Evolutionary conservation across 139 green algal genomes (phyloP).

Genomic region (Chlorella sp.): DNA sequence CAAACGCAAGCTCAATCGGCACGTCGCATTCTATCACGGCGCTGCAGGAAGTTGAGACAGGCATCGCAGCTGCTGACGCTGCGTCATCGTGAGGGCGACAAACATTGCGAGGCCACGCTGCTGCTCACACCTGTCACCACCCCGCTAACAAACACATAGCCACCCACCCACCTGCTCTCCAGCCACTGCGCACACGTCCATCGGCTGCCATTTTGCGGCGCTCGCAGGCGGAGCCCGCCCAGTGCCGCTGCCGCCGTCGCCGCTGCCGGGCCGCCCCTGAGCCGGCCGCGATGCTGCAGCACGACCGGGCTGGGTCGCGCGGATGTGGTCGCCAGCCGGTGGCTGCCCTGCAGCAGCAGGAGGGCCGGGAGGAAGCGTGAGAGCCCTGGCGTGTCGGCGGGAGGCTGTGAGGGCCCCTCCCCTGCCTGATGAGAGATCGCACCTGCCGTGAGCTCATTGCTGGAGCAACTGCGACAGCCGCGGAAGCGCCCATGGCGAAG

Average conservation of each 20-base stretch:
- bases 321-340: background rate
- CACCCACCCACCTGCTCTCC: conserved; percentile 18
- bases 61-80: background rate
- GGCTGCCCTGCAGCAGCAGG: conserved; percentile 5
- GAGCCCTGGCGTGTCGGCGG: background rate
- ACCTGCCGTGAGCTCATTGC: too few species aligned
- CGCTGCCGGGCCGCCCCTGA: background rate
- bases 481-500: too few species aligned
- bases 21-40: conserved; percentile 71
- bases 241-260: background rate
- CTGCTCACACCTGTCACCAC: too few species aligned
- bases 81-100: too few species aligned
- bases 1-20: conserved; percentile 78
- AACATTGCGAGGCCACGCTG: too few species aligned
- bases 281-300: background rate
- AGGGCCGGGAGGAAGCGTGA: background rate
- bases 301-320: background rate
- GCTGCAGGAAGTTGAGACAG: conserved; percentile 40
- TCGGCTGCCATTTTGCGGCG: conserved; percentile 18
- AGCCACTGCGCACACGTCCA: conserved; percentile 34
- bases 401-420: too few species aligned
- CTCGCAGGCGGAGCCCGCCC: background rate
- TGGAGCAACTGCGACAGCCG: background rate
- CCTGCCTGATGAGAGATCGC: too few species aligned
- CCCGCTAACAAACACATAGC: too few species aligned